Base-by-base conservation (phyloP, 331 rosid genomes). In the Stylosanthes scabra region DNA sequence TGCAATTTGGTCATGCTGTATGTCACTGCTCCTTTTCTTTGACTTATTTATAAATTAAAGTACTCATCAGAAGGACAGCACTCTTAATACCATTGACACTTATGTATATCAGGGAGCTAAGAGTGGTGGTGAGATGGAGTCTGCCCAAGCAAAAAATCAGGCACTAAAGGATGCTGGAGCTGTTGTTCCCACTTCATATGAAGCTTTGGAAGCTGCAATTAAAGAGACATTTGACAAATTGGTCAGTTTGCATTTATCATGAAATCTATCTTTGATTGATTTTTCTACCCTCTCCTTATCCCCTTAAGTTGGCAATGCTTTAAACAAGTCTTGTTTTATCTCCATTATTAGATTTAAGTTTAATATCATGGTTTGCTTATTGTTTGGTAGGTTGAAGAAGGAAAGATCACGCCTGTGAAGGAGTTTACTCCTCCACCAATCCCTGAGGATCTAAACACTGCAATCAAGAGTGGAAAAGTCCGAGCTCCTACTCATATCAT, bases 1-100 rank as follows among this genome's bases (percentile, higher is more conserved):
- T 95, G 20, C 99, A 95, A 86, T 95, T 95, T 77, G 99, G 99
- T 39, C 99, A 95, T 84, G 99, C 99, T 74, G 99, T 95, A 87
- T 88, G 99, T 80, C 34, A 27, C 58, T 70, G 29, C 66, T 64
- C 59, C 47, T 68, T 61, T 15, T 49, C 82, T 77, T 68, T 49
- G 60, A 59, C 58, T 63, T 47, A 15, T 41, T 51, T 77, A 12
- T 69, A 50, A 73, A 56, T 74, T 44, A 46, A 55, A 29, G 37
- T 59, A 66, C 70, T 66, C 42, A 56, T 76, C 71, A 55, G 74
- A 41, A 56, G 68, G 15, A 54, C 63, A 51, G 14, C 62, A 58
- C 64, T 83, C 65, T 66, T 70, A 63, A 70, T 80, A 37, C 70
- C n/a, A 54, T 47, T 77, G 73, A 59, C 65, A 46, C 57, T 80